Evolutionary conservation across 108 stramenopile genomes (phyloP), one percentile per base, ranked within the genome.

Genomic region (Cyclostephanos invisitatus): DNA sequence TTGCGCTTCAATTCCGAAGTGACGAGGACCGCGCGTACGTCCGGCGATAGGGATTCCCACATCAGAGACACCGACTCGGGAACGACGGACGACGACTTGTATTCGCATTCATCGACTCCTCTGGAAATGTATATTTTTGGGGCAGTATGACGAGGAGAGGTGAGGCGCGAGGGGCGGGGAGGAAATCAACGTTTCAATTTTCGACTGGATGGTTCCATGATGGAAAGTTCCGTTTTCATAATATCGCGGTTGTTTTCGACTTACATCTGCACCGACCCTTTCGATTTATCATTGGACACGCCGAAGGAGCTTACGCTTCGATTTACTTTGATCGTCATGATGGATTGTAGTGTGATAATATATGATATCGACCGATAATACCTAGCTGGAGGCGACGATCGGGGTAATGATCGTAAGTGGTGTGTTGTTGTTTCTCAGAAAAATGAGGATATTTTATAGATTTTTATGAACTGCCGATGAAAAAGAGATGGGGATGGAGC

Each of bases 281-380:
- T 73, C 49, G 42, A 5, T 27, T 64, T 66, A n/a, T 50, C 29
- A 11, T 67, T 5, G 7, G 51, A 42, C 36, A 66, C 55, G 70
- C 91, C 59, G 73, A 92, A 84, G 61, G 73, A 64, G 80, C 85
- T 40, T 73, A 83, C 12, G 78, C 85, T 92, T 38, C 71, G 71
- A 60, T 84, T 68, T 48, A 82, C 80, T 67, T 92, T 92, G 64
- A 92, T 81, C 14, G 91, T 92, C 91, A 92, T 92, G 42, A 12
- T 73, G 24, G 57, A 35, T n/a, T n/a, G n/a, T n/a, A n/a, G n/a
- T n/a, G n/a, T n/a, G n/a, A n/a, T n/a, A n/a, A n/a, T n/a, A n/a
- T n/a, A n/a, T n/a, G n/a, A n/a, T n/a, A n/a, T n/a, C n/a, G n/a
- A n/a, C n/a, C n/a, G n/a, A n/a, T n/a, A n/a, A n/a, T n/a, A n/a